Evolutionary conservation across 306 rosid genomes (phyloP), one percentile per base, ranked within the genome.

Genomic region (Rosa lucieae): DNA sequence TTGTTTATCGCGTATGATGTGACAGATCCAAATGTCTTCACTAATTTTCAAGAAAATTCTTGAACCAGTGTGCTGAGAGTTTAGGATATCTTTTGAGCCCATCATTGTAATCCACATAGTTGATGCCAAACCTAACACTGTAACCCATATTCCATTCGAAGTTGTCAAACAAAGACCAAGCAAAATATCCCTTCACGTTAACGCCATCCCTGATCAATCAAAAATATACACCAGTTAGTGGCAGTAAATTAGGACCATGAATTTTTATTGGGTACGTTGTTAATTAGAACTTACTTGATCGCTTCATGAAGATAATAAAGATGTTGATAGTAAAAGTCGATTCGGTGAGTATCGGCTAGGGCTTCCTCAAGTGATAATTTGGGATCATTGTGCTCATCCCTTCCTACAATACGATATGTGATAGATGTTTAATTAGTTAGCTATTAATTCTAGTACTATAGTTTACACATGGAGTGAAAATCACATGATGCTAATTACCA

Each of bases 111-210:
- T 85, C 83, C 5, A 85, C 80, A 10, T 46, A 85, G 71, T 81
- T 56, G n/a, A 85, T 48, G 1, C 88, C 88, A 55, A 85, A 81
- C 15, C 85, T 80, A 42, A 74, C 76, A 7, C 79, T 74, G 68
- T 67, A 78, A n/a, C 83, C 85, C 5, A 43, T 65, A 63, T 3
- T 5, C 86, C 84, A 83, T 40, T 83, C 86, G 35, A 75, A 83
- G 61, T 79, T 83, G 65, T 83, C 86, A 32, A 83, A 29, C 40
- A 83, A 43, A 14, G 86, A 79, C 86, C 86, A 83, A 61, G 83
- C 81, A 65, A 83, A 83, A 51, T 61, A 83, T 29, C 86, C 84
- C 77, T 83, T 83, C 77, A 83, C 74, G 5, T 79, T 79, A 15
- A 83, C 86, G 8, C 84, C 86, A 2, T 76, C 68, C 53, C 86